Evolutionary conservation across 345 rosid genomes (phyloP), one percentile per base, ranked within the genome.

Genomic region (Punica granatum): DNA sequence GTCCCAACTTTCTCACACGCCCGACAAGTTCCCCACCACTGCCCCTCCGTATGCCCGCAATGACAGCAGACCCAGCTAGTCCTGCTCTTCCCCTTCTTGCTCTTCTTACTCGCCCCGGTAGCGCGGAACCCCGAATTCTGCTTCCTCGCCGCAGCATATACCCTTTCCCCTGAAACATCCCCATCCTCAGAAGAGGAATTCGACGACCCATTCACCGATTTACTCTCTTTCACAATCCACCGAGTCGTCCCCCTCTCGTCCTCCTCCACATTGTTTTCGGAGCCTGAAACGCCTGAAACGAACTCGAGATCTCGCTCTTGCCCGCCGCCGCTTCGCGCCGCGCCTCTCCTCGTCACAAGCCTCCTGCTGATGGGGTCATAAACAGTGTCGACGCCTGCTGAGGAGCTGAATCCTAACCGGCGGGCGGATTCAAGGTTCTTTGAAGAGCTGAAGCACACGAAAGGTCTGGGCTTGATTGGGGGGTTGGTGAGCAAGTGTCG

Each of bases 11-110:
- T 46, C 3, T 72, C 44, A 36, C 98, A 90, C 14, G 74, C 21
- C 35, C 87, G 85, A 69, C 98, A 93, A 62, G 68, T 66, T 1
- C 97, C 98, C 98, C 98, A 89, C 98, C 98, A 93, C 74, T 93
- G 96, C 11, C 89, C 96, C 0, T 86, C 88, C 10, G 85, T 39
- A 51, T 77, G 53, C n/a, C 97, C 98, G 63, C 98, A 93, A 49
- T 65, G 62, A n/a, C 76, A 74, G 66, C 96, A 93, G 53, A 93
- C 98, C 86, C 88, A 93, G 44, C 44, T 67, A 28, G 44, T 63
- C 65, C 72, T 84, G 53, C 26, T 69, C 70, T 70, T 76, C 75
- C 83, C 79, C 26, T 82, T 84, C 74, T 81, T 89, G 82, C 78
- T 81, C 56, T 70, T 60, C 26, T 65, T 39, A 30, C 67, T 39